Conservation (phyloP, 169 alveolate species). For the Plasmodium malariae region DNA sequence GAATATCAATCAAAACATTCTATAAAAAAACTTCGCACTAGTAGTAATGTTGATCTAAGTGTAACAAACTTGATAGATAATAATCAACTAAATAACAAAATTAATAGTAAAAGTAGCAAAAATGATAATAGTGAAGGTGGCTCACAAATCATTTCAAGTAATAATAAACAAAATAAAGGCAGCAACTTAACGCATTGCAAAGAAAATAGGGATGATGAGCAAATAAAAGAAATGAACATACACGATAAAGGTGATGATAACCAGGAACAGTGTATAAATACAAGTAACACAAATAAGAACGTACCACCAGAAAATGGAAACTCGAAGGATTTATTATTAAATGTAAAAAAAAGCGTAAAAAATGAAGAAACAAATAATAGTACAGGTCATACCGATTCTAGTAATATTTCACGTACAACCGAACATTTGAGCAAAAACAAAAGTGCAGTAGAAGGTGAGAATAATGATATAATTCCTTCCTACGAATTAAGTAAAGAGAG, state of each 20-base stretch:
- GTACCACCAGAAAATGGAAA: too few relatives aligned
- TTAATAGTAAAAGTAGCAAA: too few relatives aligned
- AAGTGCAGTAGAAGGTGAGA: not conserved
- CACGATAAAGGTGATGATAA: not conserved
- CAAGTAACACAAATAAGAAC: too few relatives aligned
- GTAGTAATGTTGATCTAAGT: not conserved
- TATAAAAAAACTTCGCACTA: not conserved
- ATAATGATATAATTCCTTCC: constrained; percentile 3
- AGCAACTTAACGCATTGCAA: not conserved
- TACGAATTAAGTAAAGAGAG: constrained; percentile 34
- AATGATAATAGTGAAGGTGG: too few relatives aligned
- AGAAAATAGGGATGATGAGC: not conserved
- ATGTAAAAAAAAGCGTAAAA: too few relatives aligned
- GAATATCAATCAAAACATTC: constrained; percentile 73
- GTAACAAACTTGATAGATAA: not conserved
- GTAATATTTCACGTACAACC: too few relatives aligned
- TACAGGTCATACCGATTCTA: too few relatives aligned
- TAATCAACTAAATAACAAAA: too few relatives aligned
- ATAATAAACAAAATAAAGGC: not conserved
- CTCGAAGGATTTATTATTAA: too few relatives aligned
- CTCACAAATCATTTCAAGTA: too few relatives aligned
- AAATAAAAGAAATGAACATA: not conserved
- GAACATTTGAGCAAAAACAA: not conserved
- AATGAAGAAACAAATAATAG: too few relatives aligned
- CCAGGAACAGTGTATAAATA: not conserved